phyloP scores from a whole-genome alignment of 2,329 filamentous ascomycete species.

The Dactylellina drechsleri region DNA sequence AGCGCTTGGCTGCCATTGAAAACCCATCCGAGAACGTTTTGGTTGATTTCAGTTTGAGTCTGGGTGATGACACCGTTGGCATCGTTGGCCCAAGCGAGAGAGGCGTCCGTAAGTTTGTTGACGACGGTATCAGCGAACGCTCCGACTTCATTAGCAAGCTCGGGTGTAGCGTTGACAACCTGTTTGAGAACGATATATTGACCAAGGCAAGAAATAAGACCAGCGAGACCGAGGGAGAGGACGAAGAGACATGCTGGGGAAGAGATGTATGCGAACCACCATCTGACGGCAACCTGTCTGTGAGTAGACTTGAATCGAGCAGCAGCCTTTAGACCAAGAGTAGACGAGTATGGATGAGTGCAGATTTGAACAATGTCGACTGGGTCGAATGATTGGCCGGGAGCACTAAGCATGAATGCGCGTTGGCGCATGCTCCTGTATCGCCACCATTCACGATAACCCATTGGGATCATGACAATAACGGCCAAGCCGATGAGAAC shows the following conservation, averaged over 20 bases:
- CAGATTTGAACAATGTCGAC: constrained; percentile 91
- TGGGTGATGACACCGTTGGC: constrained; percentile 77
- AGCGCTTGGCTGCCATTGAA: constrained; percentile 82
- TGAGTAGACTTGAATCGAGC: constrained; percentile 72
- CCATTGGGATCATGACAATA: constrained; percentile 79
- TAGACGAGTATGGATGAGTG: constrained; percentile 80
- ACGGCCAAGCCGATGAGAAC: constrained; percentile 77
- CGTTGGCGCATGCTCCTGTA: constrained; percentile 79
- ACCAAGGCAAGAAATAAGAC: constrained; percentile 82
- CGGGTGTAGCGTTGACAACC: constrained; percentile 79
- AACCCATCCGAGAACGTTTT: constrained; percentile 86
- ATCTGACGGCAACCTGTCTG: constrained; percentile 78
- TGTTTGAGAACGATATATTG: constrained; percentile 80
- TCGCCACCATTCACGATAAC: constrained; percentile 79
- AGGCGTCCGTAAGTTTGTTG: constrained; percentile 75
- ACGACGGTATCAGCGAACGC: constrained; percentile 83
- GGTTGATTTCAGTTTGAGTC: constrained; percentile 78
- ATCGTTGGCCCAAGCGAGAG: constrained; percentile 77
- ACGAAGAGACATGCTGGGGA: constrained; percentile 86
- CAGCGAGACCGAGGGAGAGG: constrained; percentile 81
- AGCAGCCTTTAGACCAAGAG: constrained; percentile 75
- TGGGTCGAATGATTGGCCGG: constrained; percentile 72
- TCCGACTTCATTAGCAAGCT: constrained; percentile 77
- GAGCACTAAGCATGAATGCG: constrained; percentile 72
- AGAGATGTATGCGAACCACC: constrained; percentile 88